phyloP scores from a whole-genome alignment of 2,329 filamentous ascomycete genomes.

The Colletotrichum incanum region DNA sequence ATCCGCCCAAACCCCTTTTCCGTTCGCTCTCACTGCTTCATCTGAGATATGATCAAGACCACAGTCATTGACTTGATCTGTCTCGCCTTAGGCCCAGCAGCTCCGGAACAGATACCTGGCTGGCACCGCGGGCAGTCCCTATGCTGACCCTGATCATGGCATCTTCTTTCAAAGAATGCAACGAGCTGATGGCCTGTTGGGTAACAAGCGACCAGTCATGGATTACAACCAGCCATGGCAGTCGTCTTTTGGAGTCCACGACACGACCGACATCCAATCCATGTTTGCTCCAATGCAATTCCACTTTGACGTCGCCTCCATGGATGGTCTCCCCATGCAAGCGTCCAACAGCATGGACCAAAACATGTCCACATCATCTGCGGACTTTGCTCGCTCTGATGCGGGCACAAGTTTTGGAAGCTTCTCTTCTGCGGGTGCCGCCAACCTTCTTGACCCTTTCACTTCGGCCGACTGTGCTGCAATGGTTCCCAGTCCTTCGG shows the following conservation, averaged over 20 bases:
- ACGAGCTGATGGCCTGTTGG: slow-evolving; percentile 26
- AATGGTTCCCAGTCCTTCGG: slow-evolving; percentile 23
- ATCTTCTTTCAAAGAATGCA: slow-evolving; percentile 34
- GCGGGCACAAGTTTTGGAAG: slow-evolving; percentile 35
- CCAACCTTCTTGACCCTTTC: slow-evolving; percentile 35
- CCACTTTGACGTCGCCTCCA: slow-evolving; percentile 23
- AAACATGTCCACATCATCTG: slow-evolving; percentile 29
- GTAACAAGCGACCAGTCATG: slow-evolving; percentile 35
- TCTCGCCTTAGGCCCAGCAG: slow-evolving; percentile 36
- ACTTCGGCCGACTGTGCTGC: slow-evolving; percentile 15
- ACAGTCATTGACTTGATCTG: slow-evolving; percentile 15
- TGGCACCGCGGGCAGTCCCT: slow-evolving; percentile 43
- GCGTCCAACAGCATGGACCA: slow-evolving; percentile 15
- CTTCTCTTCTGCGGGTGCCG: slow-evolving; percentile 38
- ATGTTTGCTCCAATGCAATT: slow-evolving; percentile 40
- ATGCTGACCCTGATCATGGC: slow-evolving; percentile 32
- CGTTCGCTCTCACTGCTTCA: background rate
- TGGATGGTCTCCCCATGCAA: slow-evolving; percentile 24
- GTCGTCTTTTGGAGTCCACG: slow-evolving; percentile 14
- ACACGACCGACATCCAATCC: slow-evolving; percentile 35
- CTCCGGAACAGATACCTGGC: slow-evolving; percentile 43
- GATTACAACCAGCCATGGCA: slow-evolving; percentile 25
- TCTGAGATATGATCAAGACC: slow-evolving; percentile 40
- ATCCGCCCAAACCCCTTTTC: background rate
- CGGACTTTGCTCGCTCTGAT: slow-evolving; percentile 26